These are phyloP conservation scores for Dillenia suffruticosa DNA, from an alignment of 164 flowering plant genomes.

Conservation along the genomic window DNA sequence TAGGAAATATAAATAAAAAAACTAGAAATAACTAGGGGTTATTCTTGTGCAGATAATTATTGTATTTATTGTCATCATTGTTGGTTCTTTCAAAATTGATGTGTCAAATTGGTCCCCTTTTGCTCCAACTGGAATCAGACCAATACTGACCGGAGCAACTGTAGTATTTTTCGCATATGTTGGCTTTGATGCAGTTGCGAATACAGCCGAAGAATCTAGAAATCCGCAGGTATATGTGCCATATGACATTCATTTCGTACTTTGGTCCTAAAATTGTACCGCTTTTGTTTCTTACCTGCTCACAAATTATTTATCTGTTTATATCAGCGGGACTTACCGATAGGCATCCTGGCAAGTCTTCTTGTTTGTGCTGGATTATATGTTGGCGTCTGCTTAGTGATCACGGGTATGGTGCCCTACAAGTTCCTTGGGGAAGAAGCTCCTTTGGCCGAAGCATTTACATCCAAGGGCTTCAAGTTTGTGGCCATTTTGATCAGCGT, in stretches of 20 bases:
- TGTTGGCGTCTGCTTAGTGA: conserved; percentile 84
- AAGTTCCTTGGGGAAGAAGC: conserved; percentile 80
- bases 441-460: conserved; percentile 86
- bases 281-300: neutral
- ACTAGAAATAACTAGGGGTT: neutral
- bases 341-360: conserved; percentile 91
- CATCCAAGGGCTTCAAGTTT: conserved; percentile 77
- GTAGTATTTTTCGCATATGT: conserved; percentile 97
- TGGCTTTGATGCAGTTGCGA: conserved; percentile 99
- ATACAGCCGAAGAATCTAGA: conserved; percentile 97
- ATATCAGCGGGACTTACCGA: conserved; percentile 84
- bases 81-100: conserved; percentile 88
- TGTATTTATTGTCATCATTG: conserved; percentile 66
- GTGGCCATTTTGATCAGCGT: conserved; percentile 82
- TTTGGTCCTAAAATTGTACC: neutral
- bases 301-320: too few relatives aligned
- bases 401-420: conserved; percentile 98
- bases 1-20: too few relatives aligned
- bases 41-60: conserved; percentile 68
- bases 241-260: neutral
- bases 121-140: conserved; percentile 79
- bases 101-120: conserved; percentile 96
- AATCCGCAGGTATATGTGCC: conserved; percentile 68
- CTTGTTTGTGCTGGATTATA: conserved; percentile 63
- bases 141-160: conserved; percentile 89